Evolutionary conservation across 768 basidiomycete genomes (phyloP), one percentile per base, ranked within the genome.

Genomic region (Rhodosporidiobolus sp.): DNA sequence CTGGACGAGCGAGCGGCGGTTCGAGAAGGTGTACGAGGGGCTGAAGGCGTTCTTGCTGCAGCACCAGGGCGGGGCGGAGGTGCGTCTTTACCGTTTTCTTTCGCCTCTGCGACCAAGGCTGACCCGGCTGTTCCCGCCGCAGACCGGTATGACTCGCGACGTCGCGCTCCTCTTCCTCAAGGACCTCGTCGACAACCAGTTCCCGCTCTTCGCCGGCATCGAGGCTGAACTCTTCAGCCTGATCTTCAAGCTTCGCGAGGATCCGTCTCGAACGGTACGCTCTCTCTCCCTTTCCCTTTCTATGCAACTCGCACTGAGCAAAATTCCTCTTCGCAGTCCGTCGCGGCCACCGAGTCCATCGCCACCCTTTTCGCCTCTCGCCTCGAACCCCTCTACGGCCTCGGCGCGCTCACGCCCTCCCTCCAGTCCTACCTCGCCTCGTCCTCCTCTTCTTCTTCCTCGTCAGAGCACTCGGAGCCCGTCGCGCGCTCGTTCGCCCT

Each of bases 361-460:
- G 56, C 74, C 16, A 67, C 54, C 6, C 35, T 64, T 17, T 68
- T 78, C 49, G 38, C 70, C 26, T n/a, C 50, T 17, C 73, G 61
- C 14, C 64, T 73, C 60, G 78, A 79, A n/a, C 77, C 77, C 10
- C 43, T 79, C 6, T 78, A 77, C 65, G 75, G 71, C 17, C 68
- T 77, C 55, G 70, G 73, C 11, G 52, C 64, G 22, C 67, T 79
- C 24, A 60, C 61, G 17, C 46, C 66, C n/a, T 54, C 65, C 45
- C 61, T 77, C 32, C 7, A 59, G 6, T 24, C 63, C 28, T 62
- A 67, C 61, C 70, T 76, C 55, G 24, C 57, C 38, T 16, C 61
- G 34, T 5, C 67, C 28, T 0, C 67, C 26, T 1, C 43, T 0
- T 16, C 46, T 11, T 8, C 61, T 30, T 28, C 19, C 9, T 24